Conservation (phyloP, 2,329 filamentous ascomycete genomes). For the Metarhizium album region DNA sequence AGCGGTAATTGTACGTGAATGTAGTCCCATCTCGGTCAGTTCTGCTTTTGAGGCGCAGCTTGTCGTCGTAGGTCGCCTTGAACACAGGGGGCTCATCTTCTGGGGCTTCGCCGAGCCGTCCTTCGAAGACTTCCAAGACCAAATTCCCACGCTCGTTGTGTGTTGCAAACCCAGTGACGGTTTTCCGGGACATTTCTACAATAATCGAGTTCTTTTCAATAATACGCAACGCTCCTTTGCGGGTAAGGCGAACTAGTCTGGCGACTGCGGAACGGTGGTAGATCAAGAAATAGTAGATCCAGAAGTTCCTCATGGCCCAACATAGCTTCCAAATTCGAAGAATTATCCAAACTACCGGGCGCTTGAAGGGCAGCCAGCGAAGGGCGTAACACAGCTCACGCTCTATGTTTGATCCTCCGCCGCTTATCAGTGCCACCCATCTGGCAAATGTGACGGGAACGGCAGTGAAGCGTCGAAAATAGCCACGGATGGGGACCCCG, state of each 20-base stretch:
- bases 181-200: background rate
- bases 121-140: slow-evolving; percentile 20
- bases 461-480: slow-evolving; percentile 10
- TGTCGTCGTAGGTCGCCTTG: slow-evolving; percentile 18
- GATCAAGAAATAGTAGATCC: slow-evolving; percentile 21
- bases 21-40: slow-evolving; percentile 12
- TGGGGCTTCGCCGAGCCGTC: slow-evolving; percentile 12
- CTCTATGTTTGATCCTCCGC: slow-evolving; percentile 24
- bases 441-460: slow-evolving; percentile 18
- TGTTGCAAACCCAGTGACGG: background rate
- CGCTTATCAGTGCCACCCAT: slow-evolving; percentile 23
- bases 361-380: slow-evolving; percentile 14
- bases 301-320: slow-evolving; percentile 19
- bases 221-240: slow-evolving; percentile 19
- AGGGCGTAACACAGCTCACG: slow-evolving; percentile 25
- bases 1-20: slow-evolving; percentile 17
- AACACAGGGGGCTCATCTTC: slow-evolving; percentile 12
- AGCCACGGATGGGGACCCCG: background rate
- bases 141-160: slow-evolving; percentile 6
- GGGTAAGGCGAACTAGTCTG: slow-evolving; percentile 21
- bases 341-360: slow-evolving; percentile 14
- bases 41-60: slow-evolving; percentile 16
- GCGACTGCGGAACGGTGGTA: slow-evolving; percentile 22
- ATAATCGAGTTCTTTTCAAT: slow-evolving; percentile 12
- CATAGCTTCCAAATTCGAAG: slow-evolving; percentile 22